Evolutionary conservation across 495 filamentous ascomycete species (phyloP), one percentile per base, ranked within the genome.

Genomic region (Pyrenula massariospora): DNA sequence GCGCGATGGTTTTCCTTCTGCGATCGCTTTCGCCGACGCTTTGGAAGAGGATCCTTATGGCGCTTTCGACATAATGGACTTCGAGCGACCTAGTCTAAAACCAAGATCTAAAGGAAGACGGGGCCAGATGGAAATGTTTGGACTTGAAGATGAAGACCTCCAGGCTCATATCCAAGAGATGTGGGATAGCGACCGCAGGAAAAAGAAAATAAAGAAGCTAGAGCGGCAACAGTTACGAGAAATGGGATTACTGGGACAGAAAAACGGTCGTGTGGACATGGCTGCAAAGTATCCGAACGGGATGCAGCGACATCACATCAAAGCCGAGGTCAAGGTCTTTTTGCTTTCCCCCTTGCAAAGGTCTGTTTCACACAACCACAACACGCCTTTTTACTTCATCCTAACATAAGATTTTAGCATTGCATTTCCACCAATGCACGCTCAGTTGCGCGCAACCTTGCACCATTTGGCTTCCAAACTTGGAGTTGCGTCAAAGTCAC

Each of bases 31-130:
- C 57, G 86, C 85, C 0, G 84, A 91, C 63, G 81, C 82, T 0
- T 67, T 83, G 12, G 77, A 83, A 25, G 59, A 60, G 15, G 75
- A 83, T 58, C 76, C 76, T 1, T 91, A 92, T 62, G 82, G 84
- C 60, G 85, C 80, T 23, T 82, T 95, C 58, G 89, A 95, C 63
- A 73, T 93, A 24, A 89, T 89, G 82, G 89, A 93, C 59, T 87
- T 86, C 66, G 77, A 85, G 22, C 77, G 83, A n/a, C 83, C 75
- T 3, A 83, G 77, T 54, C 56, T 82, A 21, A 73, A 72, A 50
- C 75, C 71, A 42, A 81, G 76, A 59, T 60, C 77, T 48, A 86
- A 84, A 62, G 80, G 80, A 47, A 76, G 80, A 67, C 20, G 19
- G 5, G 50, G 65, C 66, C 21, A 51, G 56, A 2, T 56, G 64